Conservation (phyloP, 73 alveolate species). For the Blepharisma stoltei region DNA sequence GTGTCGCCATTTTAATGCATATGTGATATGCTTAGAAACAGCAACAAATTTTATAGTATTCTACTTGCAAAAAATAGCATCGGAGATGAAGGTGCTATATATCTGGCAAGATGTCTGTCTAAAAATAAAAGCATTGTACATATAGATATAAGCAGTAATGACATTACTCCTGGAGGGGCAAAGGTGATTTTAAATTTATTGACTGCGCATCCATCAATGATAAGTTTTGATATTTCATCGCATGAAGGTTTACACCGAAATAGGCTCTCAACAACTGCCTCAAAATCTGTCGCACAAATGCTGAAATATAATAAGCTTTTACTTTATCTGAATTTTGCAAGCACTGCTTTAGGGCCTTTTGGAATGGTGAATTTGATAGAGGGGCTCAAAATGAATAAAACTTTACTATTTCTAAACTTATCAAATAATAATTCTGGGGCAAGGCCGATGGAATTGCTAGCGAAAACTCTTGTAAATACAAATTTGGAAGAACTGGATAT, state of each 20-base stretch:
- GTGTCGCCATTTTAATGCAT: too few species aligned
- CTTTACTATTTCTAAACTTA: conserved; percentile 41
- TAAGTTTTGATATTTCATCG: conserved; percentile 35
- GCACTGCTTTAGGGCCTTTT: conserved; percentile 42
- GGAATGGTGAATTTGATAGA: conserved; percentile 44
- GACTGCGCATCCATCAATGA: conserved; percentile 36
- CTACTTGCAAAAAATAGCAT: conserved; percentile 34
- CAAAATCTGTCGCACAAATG: conserved; percentile 32
- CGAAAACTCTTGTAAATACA: conserved; percentile 34
- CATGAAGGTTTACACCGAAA: conserved; percentile 53
- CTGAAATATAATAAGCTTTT: conserved; percentile 32
- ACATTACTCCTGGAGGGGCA: conserved; percentile 58
- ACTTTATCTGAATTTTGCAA: conserved; percentile 36
- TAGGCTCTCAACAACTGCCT: conserved; percentile 47
- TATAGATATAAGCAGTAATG: conserved; percentile 50
- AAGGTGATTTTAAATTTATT: conserved; percentile 36
- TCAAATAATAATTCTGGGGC: conserved; percentile 43
- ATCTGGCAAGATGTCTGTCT: conserved; percentile 37
- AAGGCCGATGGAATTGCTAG: conserved; percentile 34
- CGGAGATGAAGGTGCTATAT: conserved; percentile 57
- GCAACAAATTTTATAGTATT: too few species aligned
- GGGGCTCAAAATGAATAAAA: conserved; percentile 41
- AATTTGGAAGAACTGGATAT: conserved; percentile 41
- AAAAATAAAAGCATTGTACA: conserved; percentile 38
- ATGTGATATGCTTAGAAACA: too few species aligned